phyloP scores from a whole-genome alignment of 2,329 filamentous ascomycete species.

The Trichoderma breve region DNA sequence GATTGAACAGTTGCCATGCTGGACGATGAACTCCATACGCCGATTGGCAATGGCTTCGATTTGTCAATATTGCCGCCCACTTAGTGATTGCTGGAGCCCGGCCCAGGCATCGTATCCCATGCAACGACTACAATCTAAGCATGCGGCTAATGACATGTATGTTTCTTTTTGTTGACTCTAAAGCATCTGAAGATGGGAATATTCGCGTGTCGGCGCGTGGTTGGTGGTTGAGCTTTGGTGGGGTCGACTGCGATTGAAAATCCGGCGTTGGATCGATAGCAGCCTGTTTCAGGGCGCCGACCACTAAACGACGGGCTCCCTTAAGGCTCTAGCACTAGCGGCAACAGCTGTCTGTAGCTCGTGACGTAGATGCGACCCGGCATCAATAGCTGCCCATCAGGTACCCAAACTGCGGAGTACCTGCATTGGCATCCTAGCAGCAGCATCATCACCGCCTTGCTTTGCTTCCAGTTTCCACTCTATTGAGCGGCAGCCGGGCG shows the following conservation, averaged over 20 bases:
- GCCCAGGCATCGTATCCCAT: background rate
- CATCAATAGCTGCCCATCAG: conserved; percentile 1
- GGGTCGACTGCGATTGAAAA: conserved; percentile 9
- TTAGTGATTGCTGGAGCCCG: background rate
- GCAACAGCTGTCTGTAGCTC: conserved; percentile 22
- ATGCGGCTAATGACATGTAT: background rate
- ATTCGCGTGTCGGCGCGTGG: conserved; percentile 19
- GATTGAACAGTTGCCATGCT: conserved; percentile 88
- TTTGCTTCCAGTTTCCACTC: background rate
- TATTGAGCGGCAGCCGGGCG: background rate
- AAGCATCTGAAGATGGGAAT: background rate
- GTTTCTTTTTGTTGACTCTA: background rate
- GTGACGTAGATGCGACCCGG: conserved; percentile 34
- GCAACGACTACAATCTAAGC: background rate
- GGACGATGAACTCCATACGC: conserved; percentile 34
- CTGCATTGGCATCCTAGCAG: conserved; percentile 15
- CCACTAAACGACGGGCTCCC: background rate
- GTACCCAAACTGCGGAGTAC: conserved; percentile 11
- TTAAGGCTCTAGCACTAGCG: background rate
- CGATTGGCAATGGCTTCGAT: conserved; percentile 10
- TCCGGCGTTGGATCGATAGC: background rate
- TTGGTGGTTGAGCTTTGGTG: conserved; percentile 14
- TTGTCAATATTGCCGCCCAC: background rate
- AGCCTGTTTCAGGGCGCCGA: background rate
- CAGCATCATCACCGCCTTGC: background rate